phyloP scores from a whole-genome alignment of 179 eudicot genomes.

The Silene coronaria region DNA sequence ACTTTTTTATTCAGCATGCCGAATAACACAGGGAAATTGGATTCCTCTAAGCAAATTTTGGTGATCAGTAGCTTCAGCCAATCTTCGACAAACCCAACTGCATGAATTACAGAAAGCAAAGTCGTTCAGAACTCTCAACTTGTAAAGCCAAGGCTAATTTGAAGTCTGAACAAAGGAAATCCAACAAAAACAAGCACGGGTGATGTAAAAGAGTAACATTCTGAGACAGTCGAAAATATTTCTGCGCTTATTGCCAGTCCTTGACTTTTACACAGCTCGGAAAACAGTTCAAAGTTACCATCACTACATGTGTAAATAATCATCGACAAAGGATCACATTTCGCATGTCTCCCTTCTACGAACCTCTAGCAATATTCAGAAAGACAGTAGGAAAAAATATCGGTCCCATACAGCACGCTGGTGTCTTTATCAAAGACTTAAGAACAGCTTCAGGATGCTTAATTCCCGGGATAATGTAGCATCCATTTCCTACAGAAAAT shows the following conservation, averaged over 20 bases:
- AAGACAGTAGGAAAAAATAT: slow-evolving; percentile 42
- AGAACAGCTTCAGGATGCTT: slow-evolving; percentile 30
- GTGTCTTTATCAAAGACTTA: slow-evolving; percentile 40
- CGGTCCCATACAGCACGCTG: slow-evolving; percentile 50
- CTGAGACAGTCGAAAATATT: slow-evolving; percentile 45
- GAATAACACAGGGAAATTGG: slow-evolving; percentile 42
- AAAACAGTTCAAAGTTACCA: slow-evolving; percentile 33
- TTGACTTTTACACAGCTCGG: slow-evolving; percentile 36
- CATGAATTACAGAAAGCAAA: neutral
- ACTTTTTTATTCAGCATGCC: neutral
- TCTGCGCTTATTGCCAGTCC: slow-evolving; percentile 49
- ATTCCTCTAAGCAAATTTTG: slow-evolving; percentile 52
- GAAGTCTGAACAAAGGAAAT: neutral
- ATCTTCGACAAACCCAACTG: slow-evolving; percentile 66
- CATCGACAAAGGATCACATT: slow-evolving; percentile 72
- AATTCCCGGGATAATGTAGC: slow-evolving; percentile 16
- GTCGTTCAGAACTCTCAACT: neutral
- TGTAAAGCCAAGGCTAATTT: neutral
- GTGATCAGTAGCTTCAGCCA: slow-evolving; percentile 67
- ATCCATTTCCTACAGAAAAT: slow-evolving; percentile 28
- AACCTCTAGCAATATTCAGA: slow-evolving; percentile 39
- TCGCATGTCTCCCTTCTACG: slow-evolving; percentile 49
- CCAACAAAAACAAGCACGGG: neutral
- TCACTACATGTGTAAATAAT: slow-evolving; percentile 50
- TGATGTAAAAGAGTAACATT: slow-evolving; percentile 32